Evolutionary conservation across 805 yeast genomes (phyloP).

Genomic region (Metschnikowia dekortorum): DNA sequence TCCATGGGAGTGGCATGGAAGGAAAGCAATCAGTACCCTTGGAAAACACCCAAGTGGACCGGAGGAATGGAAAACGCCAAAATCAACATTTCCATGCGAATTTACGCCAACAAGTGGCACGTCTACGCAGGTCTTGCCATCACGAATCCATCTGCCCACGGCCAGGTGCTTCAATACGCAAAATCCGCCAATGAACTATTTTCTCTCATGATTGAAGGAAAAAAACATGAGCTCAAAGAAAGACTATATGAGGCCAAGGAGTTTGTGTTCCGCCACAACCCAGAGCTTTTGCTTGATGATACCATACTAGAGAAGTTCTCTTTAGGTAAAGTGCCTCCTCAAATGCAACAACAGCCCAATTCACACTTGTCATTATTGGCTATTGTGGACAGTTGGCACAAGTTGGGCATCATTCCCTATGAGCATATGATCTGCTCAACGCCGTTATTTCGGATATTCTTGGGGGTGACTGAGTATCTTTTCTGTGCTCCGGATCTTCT

Average conservation of each 20-base stretch:
- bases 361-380: constrained; percentile 86
- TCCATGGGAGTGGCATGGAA: constrained; percentile 98
- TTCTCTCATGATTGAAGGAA: constrained; percentile 73
- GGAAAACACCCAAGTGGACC: constrained; percentile 80
- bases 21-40: constrained; percentile 76
- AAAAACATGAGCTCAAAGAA: constrained; percentile 49
- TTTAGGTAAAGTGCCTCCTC: constrained; percentile 65
- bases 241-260: constrained; percentile 65
- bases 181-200: constrained; percentile 77
- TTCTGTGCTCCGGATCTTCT: constrained; percentile 79
- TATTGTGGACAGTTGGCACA: constrained; percentile 91
- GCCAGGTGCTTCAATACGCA: constrained; percentile 86
- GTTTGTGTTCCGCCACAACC: constrained; percentile 69
- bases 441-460: constrained; percentile 82
- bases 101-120: constrained; percentile 93
- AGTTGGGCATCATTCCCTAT: constrained; percentile 81
- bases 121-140: constrained; percentile 97
- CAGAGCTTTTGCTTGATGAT: constrained; percentile 67
- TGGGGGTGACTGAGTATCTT: constrained; percentile 90
- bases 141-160: constrained; percentile 91
- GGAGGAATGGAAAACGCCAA: constrained; percentile 97
- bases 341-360: constrained; percentile 60
- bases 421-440: constrained; percentile 97
- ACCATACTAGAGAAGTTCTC: constrained; percentile 74
- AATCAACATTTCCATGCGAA: constrained; percentile 85